Percentiles rank a stretch among this genome's conserved stretches.
These are phyloP conservation scores for Acrodontium crateriforme DNA, from an alignment of 2,329 filamentous ascomycete genomes.

Conservation along the genomic window DNA sequence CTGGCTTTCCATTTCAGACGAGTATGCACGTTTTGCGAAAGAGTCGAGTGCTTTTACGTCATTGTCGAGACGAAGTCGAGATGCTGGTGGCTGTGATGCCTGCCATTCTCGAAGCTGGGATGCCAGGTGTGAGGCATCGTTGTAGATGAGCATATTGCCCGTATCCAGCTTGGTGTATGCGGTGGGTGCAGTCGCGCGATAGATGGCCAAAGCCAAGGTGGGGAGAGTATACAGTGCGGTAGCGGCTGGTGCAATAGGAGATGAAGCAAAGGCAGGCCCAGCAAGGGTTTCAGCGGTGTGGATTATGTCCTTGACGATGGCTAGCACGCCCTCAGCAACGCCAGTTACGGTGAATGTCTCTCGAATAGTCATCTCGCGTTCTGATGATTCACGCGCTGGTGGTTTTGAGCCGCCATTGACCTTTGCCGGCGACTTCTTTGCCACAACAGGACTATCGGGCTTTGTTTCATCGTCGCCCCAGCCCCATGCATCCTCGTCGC, in stretches of 20 bases:
- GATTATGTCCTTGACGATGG: constrained; percentile 44
- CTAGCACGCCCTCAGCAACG: constrained; percentile 65
- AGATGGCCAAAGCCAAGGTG: constrained; percentile 61
- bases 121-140: constrained; percentile 46
- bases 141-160: constrained; percentile 52
- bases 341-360: constrained; percentile 84
- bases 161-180: constrained; percentile 51
- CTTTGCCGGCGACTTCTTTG: constrained; percentile 20
- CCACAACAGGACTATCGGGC: constrained; percentile 10
- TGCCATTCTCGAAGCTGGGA: constrained; percentile 38
- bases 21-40: constrained; percentile 48
- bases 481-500: constrained; percentile 58
- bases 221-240: constrained; percentile 58
- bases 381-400: no score
- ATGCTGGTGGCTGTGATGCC: constrained; percentile 28
- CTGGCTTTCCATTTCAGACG: constrained; percentile 51
- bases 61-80: constrained; percentile 33
- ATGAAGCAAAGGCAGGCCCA: constrained; percentile 28
- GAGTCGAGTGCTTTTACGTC: constrained; percentile 43
- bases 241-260: constrained; percentile 53
- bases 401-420: no score
- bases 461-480: constrained; percentile 56
- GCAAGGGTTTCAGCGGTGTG: constrained; percentile 40
- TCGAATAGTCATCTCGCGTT: constrained; percentile 48
- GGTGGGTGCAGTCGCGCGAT: constrained; percentile 60